Conservation (phyloP, 345 rosid genomes). For the Aquilaria malaccensis region DNA sequence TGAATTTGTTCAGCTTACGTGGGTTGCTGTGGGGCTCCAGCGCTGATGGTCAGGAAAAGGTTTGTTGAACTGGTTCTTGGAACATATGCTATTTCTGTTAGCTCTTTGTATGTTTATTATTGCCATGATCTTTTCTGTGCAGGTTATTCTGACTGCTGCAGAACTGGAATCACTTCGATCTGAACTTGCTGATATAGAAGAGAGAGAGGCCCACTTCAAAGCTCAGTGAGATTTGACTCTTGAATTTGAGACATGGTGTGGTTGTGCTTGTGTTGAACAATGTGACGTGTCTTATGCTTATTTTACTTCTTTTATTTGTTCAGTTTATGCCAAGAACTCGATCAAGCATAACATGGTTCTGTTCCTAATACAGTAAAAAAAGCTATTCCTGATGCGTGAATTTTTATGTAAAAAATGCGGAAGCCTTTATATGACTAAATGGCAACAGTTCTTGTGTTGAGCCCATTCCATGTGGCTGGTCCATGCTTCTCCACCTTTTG, state of each 20-base stretch:
- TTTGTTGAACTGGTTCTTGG: slow-evolving; percentile 17
- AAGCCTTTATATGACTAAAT: too few relatives aligned
- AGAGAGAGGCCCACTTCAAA: slow-evolving; percentile 79
- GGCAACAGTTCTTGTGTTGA: too few relatives aligned
- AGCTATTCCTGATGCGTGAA: too few relatives aligned
- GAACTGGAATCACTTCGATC: slow-evolving; percentile 81
- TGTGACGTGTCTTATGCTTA: not conserved
- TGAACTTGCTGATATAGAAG: slow-evolving; percentile 77
- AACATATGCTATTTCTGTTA: not conserved
- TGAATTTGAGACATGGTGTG: slow-evolving; percentile 1
- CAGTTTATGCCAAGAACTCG: not conserved
- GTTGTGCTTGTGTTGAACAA: not conserved
- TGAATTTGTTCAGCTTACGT: slow-evolving; percentile 63
- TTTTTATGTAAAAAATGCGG: too few relatives aligned
- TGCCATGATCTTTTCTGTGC: slow-evolving; percentile 11
- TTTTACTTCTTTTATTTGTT: not conserved
- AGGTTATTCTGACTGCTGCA: slow-evolving; percentile 65
- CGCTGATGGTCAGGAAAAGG: slow-evolving; percentile 68
- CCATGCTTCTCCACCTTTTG: too few relatives aligned
- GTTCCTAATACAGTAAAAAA: too few relatives aligned
- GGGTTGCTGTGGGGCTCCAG: slow-evolving; percentile 72
- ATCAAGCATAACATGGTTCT: too few relatives aligned
- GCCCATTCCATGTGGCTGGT: too few relatives aligned
- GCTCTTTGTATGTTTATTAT: slow-evolving; percentile 9
- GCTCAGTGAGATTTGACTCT: slow-evolving; percentile 57